Evolutionary conservation across 331 rosid genomes (phyloP), one percentile per base, ranked within the genome.

Genomic region (Spiraea crenata): DNA sequence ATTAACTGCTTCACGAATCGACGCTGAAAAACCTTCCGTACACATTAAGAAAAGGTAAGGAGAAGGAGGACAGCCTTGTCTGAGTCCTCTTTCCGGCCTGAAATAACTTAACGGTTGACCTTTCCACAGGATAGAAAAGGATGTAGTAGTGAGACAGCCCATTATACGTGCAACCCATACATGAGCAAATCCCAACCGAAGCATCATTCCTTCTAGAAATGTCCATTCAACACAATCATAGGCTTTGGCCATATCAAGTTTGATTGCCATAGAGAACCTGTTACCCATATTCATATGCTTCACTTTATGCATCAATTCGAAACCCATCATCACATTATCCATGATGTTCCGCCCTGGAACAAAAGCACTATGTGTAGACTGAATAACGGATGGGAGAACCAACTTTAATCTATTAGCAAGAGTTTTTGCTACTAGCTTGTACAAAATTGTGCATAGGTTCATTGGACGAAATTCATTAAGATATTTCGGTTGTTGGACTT

Each of bases 181-280:
- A 0, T 14, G 1, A 10, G 10, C 10, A 3, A 77, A 64, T 0
- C 73, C 69, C 38, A 77, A 0, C 0, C 46, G 17, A 0, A 1
- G 5, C 73, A 77, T 45, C 4, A 57, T 41, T 0, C 0, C 5
- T 2, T 5, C 14, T 0, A 64, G 2, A 10, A 47, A 70, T 0
- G 0, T 0, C 62, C 67, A 77, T 20, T 70, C 76, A 4, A 63
- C 72, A 0, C 56, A 3, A 3, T 77, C 77, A 4, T 56, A 62
- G 0, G 76, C 72, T 31, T 77, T 77, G 0, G 54, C 46, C 59
- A 70, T 76, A 34, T 64, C 73, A 0, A 77, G 2, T 6, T n/a
- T n/a, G n/a, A n/a, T 70, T 71, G 54, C 63, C 19, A 58, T 57
- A 2, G 19, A 9, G 0, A 14, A 31, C 0, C 39, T 0, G 2